phyloP scores from a whole-genome alignment of 2,329 filamentous ascomycete species.

The Pezicula neosporulosa region DNA sequence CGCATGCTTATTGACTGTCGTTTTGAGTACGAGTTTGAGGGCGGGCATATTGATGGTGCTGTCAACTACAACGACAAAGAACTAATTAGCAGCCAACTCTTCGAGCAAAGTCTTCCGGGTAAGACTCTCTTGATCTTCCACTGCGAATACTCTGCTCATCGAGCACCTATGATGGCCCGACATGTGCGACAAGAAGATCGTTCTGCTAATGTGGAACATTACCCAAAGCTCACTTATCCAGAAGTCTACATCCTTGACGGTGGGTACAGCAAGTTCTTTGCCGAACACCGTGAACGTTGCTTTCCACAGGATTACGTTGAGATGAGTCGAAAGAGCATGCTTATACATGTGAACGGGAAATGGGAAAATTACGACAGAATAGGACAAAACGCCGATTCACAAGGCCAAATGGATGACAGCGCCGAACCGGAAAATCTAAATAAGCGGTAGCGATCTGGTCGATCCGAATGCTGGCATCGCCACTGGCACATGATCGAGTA shows the following conservation, averaged over 20 bases:
- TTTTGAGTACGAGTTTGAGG: conserved; percentile 98
- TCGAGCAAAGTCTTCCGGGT: conserved; percentile 59
- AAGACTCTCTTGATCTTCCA: conserved; percentile 87
- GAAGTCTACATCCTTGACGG: conserved; percentile 97
- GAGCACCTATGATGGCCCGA: conserved; percentile 93
- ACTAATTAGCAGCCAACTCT: conserved; percentile 73
- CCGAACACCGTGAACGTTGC: conserved; percentile 74
- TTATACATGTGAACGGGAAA: conserved; percentile 87
- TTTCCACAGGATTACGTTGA: conserved; percentile 95
- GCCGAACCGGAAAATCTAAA: conserved; percentile 21
- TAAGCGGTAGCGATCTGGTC: conserved; percentile 26
- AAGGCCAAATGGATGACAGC: conserved; percentile 55
- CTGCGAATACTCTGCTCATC: conserved; percentile 97
- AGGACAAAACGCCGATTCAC: conserved; percentile 76
- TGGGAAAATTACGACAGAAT: conserved; percentile 85
- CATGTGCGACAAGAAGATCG: conserved; percentile 89
- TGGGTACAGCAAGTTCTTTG: conserved; percentile 92
- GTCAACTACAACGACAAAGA: conserved; percentile 98
- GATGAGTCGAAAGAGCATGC: conserved; percentile 92
- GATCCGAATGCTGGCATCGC: conserved; percentile 38
- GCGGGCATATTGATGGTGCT: conserved; percentile 89
- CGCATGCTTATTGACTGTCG: conserved; percentile 92
- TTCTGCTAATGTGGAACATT: conserved; percentile 77
- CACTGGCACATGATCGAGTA: conserved; percentile 48
- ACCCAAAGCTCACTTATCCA: conserved; percentile 88